phyloP scores from a whole-genome alignment of 352 stramenopile species.

The Globisporangium lucens region DNA sequence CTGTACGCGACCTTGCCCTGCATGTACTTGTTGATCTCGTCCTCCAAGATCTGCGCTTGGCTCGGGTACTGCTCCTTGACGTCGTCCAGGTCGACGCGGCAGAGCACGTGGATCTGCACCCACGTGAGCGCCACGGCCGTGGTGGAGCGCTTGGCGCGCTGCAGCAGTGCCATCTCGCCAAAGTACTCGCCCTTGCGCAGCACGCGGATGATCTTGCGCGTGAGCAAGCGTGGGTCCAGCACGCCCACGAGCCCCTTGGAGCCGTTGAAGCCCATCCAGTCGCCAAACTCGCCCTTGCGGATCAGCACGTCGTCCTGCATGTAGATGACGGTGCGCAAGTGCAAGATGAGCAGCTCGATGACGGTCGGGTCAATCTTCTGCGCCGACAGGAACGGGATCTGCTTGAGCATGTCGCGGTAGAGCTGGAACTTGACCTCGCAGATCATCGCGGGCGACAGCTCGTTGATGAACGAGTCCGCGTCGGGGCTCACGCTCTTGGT shows the following conservation, averaged over 20 bases:
- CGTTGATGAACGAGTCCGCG: conserved; percentile 72
- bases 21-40: conserved; percentile 81
- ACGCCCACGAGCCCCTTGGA: conserved; percentile 66
- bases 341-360: conserved; percentile 76
- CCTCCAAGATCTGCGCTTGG: conserved; percentile 51
- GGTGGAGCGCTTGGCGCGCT: conserved; percentile 58
- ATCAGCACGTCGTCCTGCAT: conserved; percentile 82
- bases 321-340: conserved; percentile 71
- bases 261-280: conserved; percentile 85
- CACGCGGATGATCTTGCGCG: conserved; percentile 56
- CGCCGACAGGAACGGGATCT: conserved; percentile 72
- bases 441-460: conserved; percentile 62
- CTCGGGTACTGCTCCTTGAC: conserved; percentile 62
- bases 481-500: conserved; percentile 62
- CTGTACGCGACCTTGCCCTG: conserved; percentile 57
- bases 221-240: conserved; percentile 47
- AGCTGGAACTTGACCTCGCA: conserved; percentile 80
- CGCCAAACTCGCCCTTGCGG: conserved; percentile 72
- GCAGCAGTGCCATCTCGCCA: conserved; percentile 70
- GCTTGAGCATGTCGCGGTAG: conserved; percentile 75
- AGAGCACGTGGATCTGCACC: conserved; percentile 73
- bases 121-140: conserved; percentile 67
- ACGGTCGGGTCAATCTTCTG: conserved; percentile 60
- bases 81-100: conserved; percentile 52
- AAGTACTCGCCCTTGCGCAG: conserved; percentile 75